These are phyloP conservation scores for Dactylellina drechsleri DNA, from an alignment of 2,329 filamentous ascomycete genomes.

Conservation along the genomic window DNA sequence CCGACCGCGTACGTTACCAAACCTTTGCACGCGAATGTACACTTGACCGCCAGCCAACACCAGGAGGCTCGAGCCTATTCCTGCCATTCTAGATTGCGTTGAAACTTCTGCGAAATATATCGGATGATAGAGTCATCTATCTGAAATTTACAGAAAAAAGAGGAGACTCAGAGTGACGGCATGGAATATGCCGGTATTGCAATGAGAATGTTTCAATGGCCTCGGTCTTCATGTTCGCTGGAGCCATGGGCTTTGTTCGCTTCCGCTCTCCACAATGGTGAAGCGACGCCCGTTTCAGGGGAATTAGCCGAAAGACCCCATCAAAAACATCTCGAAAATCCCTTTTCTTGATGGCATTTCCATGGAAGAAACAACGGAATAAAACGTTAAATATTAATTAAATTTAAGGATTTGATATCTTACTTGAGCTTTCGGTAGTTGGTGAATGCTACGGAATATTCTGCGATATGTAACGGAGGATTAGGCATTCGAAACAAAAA, in stretches of 20 bases:
- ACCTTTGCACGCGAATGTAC: too few relatives aligned
- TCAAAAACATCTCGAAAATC: constrained; percentile 16
- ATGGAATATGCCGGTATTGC: too few relatives aligned
- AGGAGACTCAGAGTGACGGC: too few relatives aligned
- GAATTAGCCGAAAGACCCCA: constrained; percentile 43
- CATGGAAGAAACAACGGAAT: constrained; percentile 2
- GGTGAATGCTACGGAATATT: neutral
- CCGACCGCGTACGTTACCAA: neutral
- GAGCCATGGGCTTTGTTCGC: constrained; percentile 14
- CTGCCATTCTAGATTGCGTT: too few relatives aligned
- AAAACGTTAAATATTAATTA: neutral
- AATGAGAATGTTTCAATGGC: too few relatives aligned
- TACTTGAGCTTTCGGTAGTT: constrained; percentile 13
- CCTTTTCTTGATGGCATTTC: constrained; percentile 12
- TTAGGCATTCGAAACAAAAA: constrained; percentile 26
- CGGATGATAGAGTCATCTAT: too few relatives aligned
- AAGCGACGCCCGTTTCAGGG: constrained; percentile 50
- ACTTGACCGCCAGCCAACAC: too few relatives aligned
- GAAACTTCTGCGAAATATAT: too few relatives aligned
- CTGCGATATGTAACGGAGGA: neutral
- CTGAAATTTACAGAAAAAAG: too few relatives aligned
- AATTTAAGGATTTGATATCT: neutral
- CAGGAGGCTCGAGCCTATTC: too few relatives aligned
- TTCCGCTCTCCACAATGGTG: constrained; percentile 42
- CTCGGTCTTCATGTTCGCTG: too few relatives aligned